Conservation (phyloP, 495 filamentous ascomycete genomes). For the Terfezia boudieri region DNA sequence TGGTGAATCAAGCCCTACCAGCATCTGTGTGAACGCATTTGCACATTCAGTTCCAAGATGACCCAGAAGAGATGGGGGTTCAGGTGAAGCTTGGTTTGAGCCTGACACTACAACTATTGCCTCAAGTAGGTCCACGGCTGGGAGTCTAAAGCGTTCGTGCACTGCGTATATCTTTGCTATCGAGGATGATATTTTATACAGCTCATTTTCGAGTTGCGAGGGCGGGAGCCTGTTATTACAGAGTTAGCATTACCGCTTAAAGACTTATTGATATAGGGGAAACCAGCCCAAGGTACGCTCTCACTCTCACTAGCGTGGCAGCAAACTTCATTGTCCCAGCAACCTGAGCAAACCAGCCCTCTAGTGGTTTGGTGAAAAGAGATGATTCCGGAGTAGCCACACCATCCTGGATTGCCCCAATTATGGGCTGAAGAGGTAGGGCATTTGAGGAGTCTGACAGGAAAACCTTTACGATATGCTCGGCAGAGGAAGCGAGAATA, state of each 20-base stretch:
- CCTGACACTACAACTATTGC: conserved; percentile 35
- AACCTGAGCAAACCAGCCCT: conserved; percentile 38
- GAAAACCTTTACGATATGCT: conserved; percentile 54
- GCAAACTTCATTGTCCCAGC: conserved; percentile 40
- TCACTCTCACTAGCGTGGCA: conserved; percentile 43
- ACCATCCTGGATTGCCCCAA: conserved; percentile 45
- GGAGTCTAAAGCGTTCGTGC: conserved; percentile 39
- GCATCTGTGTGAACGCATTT: conserved; percentile 56
- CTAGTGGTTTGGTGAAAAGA: conserved; percentile 35
- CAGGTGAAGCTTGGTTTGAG: conserved; percentile 27
- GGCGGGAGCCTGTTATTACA: conserved; percentile 19
- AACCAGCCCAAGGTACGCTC: conserved; percentile 34
- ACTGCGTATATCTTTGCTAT: conserved; percentile 57
- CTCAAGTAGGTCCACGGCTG: conserved; percentile 47
- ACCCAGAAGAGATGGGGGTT: conserved; percentile 76
- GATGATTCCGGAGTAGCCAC: conserved; percentile 40
- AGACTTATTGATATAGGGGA: not conserved
- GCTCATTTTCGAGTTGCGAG: conserved; percentile 45
- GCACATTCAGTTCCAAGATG: conserved; percentile 63
- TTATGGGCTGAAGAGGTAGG: conserved; percentile 53
- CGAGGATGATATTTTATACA: conserved; percentile 56
- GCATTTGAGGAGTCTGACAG: conserved; percentile 43
- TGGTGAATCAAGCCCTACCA: conserved; percentile 59
- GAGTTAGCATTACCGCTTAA: conserved; percentile 1
- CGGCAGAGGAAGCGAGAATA: conserved; percentile 43